phyloP scores from a whole-genome alignment of 495 filamentous ascomycete genomes.

The Aspergillus conjunctus region DNA sequence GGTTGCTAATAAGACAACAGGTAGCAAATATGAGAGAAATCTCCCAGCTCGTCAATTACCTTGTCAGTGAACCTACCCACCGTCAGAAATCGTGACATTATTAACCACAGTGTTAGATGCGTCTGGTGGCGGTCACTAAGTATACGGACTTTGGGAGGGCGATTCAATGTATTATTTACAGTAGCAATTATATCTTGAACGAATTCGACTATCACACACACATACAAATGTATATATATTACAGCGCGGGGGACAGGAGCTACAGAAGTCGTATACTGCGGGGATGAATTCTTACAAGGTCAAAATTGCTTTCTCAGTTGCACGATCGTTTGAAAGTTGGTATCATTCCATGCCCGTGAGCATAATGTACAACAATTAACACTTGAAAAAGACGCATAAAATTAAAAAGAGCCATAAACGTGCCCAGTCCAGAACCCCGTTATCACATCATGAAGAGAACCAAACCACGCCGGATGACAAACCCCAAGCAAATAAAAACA shows the following conservation, averaged over 20 bases:
- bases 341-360: conserved; percentile 68
- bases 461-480: conserved; percentile 61
- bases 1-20: conserved; percentile 48
- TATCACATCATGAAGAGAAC: conserved; percentile 77
- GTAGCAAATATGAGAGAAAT: conserved; percentile 96
- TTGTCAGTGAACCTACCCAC: conserved; percentile 60
- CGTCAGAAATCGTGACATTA: neutral
- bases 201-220: neutral
- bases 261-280: no score
- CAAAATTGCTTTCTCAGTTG: neutral
- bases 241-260: no score
- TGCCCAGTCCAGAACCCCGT: conserved; percentile 83
- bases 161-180: neutral
- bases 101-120: conserved; percentile 19
- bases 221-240: no score
- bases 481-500: conserved; percentile 49
- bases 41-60: conserved; percentile 75
- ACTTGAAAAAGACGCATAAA: conserved; percentile 64
- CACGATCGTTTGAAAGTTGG: conserved; percentile 27
- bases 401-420: conserved; percentile 73
- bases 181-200: neutral
- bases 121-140: conserved; percentile 14
- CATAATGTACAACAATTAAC: conserved; percentile 91
- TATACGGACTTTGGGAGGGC: neutral
- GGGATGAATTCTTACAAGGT: no score